A percentile compares a stretch with the other conserved stretches of the same genome.
phyloP scores from a whole-genome alignment of 805 yeast genomes.

The Yamadazyma kitorensis region DNA sequence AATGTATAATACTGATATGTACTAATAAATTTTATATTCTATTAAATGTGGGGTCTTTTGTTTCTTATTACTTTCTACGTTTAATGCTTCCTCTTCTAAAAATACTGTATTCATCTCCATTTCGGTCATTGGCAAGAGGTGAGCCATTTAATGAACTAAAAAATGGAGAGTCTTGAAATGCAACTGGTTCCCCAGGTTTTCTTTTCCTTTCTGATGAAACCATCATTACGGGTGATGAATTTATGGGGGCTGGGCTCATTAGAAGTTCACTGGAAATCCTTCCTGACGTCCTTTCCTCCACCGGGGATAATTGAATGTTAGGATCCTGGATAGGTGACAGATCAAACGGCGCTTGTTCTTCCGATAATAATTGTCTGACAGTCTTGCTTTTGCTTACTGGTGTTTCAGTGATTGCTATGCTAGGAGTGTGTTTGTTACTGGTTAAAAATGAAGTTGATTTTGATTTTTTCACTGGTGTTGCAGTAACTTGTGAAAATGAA shows the following conservation, averaged over 20 bases:
- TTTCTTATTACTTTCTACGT: constrained; percentile 3
- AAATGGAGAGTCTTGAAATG: constrained; percentile 36
- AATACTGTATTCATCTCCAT: not conserved
- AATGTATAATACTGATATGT: constrained; percentile 14
- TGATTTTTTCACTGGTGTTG: constrained; percentile 23
- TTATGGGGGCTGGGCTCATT: constrained; percentile 6
- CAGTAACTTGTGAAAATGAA: constrained; percentile 20
- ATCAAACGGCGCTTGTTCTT: not conserved
- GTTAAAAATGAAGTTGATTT: constrained; percentile 1
- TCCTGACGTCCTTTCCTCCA: constrained; percentile 5
- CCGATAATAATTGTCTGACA: no score
- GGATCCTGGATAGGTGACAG: constrained; percentile 10
- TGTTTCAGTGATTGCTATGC: not conserved
- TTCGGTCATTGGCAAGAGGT: constrained; percentile 8
- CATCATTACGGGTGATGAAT: constrained; percentile 10
- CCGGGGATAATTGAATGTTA: constrained; percentile 7
- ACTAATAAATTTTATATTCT: constrained; percentile 1
- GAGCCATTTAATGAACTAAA: constrained; percentile 22
- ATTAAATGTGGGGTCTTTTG: constrained; percentile 2
- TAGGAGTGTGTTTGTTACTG: not conserved
- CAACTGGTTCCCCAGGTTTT: constrained; percentile 36
- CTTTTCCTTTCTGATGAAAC: constrained; percentile 7
- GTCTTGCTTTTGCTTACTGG: no score
- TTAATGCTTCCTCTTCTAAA: constrained; percentile 8
- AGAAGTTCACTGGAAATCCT: constrained; percentile 2